A percentile compares a stretch with the other conserved stretches of the same genome.
Conservation (phyloP, 495 filamentous ascomycete genomes). For the Terfezia boudieri region DNA sequence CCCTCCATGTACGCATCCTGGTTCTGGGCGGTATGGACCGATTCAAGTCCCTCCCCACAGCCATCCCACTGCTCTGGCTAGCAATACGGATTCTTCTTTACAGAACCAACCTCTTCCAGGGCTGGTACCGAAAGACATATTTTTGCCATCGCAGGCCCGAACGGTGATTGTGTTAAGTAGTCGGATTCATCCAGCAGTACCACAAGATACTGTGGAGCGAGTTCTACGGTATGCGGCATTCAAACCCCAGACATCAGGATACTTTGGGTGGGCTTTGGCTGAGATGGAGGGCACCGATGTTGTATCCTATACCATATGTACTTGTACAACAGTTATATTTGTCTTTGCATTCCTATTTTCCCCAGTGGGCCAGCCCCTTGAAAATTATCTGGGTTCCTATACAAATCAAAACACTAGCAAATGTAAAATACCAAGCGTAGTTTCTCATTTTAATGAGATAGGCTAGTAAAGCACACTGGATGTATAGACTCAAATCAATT, state of each 20-base stretch:
- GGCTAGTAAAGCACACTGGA: no score
- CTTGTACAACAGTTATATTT: no score
- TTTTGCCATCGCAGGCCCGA: neutral
- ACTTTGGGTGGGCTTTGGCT: neutral
- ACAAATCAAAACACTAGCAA: no score
- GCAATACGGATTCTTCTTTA: constrained; percentile 10
- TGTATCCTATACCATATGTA: no score
- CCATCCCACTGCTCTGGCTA: constrained; percentile 1
- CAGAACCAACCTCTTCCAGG: constrained; percentile 1
- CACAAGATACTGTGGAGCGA: neutral
- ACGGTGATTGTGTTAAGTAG: neutral
- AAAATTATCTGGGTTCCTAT: no score
- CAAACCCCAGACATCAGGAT: neutral
- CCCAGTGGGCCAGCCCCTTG: no score
- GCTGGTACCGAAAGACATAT: constrained; percentile 13
- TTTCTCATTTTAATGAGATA: no score
- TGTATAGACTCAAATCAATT: no score
- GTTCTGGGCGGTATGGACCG: constrained; percentile 13
- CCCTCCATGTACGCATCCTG: constrained; percentile 8
- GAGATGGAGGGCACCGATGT: neutral
- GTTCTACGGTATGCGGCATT: neutral
- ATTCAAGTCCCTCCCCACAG: neutral
- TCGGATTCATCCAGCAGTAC: neutral
- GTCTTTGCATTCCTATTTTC: no score
- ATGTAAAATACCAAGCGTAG: no score